Evolutionary conservation across 148 eudicot species (phyloP).

Genomic region (Fagopyrum tataricum): DNA sequence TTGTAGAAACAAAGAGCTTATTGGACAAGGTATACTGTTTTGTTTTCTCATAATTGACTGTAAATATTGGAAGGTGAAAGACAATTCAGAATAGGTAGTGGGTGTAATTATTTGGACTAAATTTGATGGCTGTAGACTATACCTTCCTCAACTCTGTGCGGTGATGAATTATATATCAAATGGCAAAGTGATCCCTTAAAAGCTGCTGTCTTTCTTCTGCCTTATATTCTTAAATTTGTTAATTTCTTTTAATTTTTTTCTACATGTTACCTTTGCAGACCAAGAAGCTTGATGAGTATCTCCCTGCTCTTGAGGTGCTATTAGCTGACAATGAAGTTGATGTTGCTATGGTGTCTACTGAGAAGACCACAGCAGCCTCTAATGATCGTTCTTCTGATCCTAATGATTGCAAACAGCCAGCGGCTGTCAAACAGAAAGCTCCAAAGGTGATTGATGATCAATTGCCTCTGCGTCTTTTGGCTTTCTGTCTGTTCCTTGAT

Average conservation of each 20-base stretch:
- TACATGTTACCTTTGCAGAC: slow-evolving; percentile 29
- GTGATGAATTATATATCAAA: neutral
- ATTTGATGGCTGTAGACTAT: neutral
- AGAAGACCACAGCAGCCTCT: slow-evolving; percentile 18
- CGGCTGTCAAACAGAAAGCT: slow-evolving; percentile 25
- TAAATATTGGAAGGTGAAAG: neutral
- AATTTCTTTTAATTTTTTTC: neutral
- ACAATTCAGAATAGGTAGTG: neutral
- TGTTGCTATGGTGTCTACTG: slow-evolving; percentile 18
- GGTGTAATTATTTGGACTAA: neutral
- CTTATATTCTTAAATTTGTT: neutral
- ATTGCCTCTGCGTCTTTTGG: neutral
- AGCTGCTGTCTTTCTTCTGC: slow-evolving; percentile 1
- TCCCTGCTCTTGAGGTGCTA: slow-evolving; percentile 59
- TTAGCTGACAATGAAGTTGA: slow-evolving; percentile 27
- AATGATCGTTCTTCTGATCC: slow-evolving; percentile 20
- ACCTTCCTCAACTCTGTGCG: neutral
- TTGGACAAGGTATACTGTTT: slow-evolving; percentile 55
- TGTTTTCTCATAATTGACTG: neutral
- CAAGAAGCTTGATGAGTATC: slow-evolving; percentile 66
- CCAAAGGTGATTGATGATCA: slow-evolving; percentile 21
- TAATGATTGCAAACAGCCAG: slow-evolving; percentile 16
- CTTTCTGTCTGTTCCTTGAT: too few relatives aligned
- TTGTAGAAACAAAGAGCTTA: slow-evolving; percentile 75
- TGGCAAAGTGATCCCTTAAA: neutral